Percentiles rank a stretch among this genome's conserved stretches.
Conservation (phyloP, 306 rosid genomes). For the Trifolium subterraneum region DNA sequence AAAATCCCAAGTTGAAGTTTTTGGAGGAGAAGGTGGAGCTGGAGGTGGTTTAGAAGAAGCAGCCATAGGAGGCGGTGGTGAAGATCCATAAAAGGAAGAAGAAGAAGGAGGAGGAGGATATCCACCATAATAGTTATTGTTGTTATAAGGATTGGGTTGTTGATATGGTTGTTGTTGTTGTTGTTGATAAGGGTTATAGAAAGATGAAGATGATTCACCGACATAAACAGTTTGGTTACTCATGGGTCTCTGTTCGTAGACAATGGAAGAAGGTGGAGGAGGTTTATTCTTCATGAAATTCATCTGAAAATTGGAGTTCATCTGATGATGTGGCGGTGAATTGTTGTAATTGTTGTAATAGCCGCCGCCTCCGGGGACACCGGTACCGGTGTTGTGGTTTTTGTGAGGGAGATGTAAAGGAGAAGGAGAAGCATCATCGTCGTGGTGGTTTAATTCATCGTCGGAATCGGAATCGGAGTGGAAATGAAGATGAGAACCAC, state of each 20-base stretch:
- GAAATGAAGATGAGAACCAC: slow-evolving; percentile 78
- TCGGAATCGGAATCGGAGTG: slow-evolving; percentile 57
- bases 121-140: slow-evolving; percentile 19
- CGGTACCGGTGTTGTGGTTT: too few species aligned
- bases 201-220: slow-evolving; percentile 77
- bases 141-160: neutral
- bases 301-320: slow-evolving; percentile 37
- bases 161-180: neutral
- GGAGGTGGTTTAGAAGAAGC: slow-evolving; percentile 69
- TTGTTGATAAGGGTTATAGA: slow-evolving; percentile 30
- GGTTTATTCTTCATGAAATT: slow-evolving; percentile 69
- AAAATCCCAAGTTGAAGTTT: slow-evolving; percentile 76
- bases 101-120: slow-evolving; percentile 35
- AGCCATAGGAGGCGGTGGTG: slow-evolving; percentile 33
- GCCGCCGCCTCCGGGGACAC: too few species aligned
- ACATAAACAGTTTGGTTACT: slow-evolving; percentile 52
- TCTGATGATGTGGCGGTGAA: slow-evolving; percentile 10
- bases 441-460: neutral
- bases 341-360: slow-evolving; percentile 1
- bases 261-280: slow-evolving; percentile 71
- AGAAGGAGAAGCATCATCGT: slow-evolving; percentile 46
- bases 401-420: slow-evolving; percentile 51
- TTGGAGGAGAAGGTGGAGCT: slow-evolving; percentile 89
- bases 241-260: slow-evolving; percentile 63
- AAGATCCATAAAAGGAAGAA: slow-evolving; percentile 46